Conservation (phyloP, 2,329 filamentous ascomycete species). For the Xylaria digitata region DNA sequence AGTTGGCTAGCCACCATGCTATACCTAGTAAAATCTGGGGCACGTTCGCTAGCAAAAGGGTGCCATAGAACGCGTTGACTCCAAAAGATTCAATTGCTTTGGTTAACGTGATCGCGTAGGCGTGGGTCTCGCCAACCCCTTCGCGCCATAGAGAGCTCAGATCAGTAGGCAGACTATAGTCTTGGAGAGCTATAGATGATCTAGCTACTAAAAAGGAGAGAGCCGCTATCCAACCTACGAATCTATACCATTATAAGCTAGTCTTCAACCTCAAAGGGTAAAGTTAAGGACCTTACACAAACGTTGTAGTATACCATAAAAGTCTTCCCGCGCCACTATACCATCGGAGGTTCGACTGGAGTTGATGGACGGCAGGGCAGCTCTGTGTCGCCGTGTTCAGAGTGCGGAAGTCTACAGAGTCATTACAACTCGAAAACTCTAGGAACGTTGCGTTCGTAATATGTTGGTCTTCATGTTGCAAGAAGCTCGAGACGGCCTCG, state of each 20-base stretch:
- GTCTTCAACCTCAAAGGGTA: not conserved
- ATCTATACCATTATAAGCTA: not conserved
- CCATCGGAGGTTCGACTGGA: constrained; percentile 1
- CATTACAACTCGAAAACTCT: constrained; percentile 1
- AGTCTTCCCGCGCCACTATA: constrained; percentile 2
- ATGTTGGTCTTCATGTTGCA: constrained; percentile 8
- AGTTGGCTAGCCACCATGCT: constrained; percentile 12
- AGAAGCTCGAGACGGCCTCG: constrained; percentile 8
- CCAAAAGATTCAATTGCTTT: not conserved
- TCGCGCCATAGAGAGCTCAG: constrained; percentile 10
- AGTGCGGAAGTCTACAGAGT: not conserved
- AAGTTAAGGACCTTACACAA: constrained; percentile 3
- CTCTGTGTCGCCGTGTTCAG: not conserved
- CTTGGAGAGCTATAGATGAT: not conserved
- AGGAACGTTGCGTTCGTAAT: not conserved
- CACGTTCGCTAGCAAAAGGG: constrained; percentile 4
- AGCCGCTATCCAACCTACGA: not conserved
- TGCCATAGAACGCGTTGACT: constrained; percentile 11
- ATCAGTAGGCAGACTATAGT: constrained; percentile 3
- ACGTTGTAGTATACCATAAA: not conserved
- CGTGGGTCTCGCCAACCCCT: constrained; percentile 14
- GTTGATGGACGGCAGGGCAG: not conserved
- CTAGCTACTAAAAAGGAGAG: not conserved
- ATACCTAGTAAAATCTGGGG: constrained; percentile 4
- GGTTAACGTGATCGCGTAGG: constrained; percentile 12